phyloP scores from a whole-genome alignment of 2,329 filamentous ascomycete genomes.

The Claviceps capensis region DNA sequence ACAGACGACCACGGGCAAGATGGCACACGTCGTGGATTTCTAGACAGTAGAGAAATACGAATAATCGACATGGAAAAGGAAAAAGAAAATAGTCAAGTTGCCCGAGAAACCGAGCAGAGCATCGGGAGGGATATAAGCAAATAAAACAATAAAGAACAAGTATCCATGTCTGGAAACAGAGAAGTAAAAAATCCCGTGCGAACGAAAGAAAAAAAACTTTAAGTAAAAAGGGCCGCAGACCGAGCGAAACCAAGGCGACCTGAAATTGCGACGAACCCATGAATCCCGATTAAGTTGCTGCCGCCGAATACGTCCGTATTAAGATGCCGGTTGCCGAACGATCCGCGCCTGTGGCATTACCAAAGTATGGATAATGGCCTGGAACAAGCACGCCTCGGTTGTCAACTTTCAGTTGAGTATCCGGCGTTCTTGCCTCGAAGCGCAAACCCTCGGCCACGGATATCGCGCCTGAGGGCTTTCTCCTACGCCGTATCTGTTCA shows the following conservation, averaged over 20 bases:
- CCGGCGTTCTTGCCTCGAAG: not conserved
- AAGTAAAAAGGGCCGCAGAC: not conserved
- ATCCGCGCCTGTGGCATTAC: not conserved
- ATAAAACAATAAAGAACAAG: not conserved
- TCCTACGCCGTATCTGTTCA: not conserved
- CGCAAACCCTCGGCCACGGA: not conserved
- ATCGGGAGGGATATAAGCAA: not conserved
- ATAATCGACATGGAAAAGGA: not conserved
- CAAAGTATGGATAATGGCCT: too few relatives aligned
- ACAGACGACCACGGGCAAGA: not conserved
- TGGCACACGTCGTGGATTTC: slow-evolving; percentile 1
- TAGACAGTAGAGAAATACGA: not conserved
- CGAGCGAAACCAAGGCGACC: not conserved
- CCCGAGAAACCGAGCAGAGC: not conserved
- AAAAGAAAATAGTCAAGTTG: not conserved
- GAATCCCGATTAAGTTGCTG: not conserved
- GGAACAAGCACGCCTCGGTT: not conserved
- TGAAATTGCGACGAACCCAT: not conserved
- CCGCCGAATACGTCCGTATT: not conserved
- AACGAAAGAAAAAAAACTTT: not conserved
- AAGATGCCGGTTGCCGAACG: not conserved
- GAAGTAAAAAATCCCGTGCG: not conserved
- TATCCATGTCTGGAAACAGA: not conserved
- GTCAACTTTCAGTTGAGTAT: not conserved
- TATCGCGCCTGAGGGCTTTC: not conserved